phyloP scores from a whole-genome alignment of 176 grass and related monocot genomes.

The Elymus sibiricus region DNA sequence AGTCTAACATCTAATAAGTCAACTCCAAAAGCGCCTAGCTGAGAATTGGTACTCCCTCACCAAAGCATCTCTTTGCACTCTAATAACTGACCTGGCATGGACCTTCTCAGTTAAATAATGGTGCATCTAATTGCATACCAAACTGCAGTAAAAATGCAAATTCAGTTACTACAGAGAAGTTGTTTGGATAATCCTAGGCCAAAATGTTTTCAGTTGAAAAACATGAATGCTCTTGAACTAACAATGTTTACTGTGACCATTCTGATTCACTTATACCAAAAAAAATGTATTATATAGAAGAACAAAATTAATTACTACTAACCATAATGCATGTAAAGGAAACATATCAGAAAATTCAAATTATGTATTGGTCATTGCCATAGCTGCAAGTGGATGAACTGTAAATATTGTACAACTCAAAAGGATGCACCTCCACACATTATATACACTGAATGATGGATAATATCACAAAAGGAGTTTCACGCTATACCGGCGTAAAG shows the following conservation, averaged over 20 bases:
- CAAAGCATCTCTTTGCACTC: background rate
- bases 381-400: background rate
- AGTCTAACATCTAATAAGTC: background rate
- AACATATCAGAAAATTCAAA: background rate
- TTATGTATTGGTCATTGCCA: background rate
- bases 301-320: background rate
- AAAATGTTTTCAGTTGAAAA: background rate
- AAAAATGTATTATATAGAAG: background rate
- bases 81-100: too few species aligned
- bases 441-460: too few species aligned
- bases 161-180: background rate
- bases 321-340: background rate
- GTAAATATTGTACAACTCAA: background rate
- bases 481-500: too few species aligned
- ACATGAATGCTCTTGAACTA: background rate
- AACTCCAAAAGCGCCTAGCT: background rate
- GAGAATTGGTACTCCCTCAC: background rate
- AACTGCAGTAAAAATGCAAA: background rate
- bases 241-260: background rate
- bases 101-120: background rate
- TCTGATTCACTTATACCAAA: background rate
- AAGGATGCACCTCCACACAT: background rate
- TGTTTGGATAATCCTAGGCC: background rate
- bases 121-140: background rate
- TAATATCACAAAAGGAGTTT: too few species aligned